Conservation (phyloP, 108 stramenopile species). For the Seminavis robusta region DNA sequence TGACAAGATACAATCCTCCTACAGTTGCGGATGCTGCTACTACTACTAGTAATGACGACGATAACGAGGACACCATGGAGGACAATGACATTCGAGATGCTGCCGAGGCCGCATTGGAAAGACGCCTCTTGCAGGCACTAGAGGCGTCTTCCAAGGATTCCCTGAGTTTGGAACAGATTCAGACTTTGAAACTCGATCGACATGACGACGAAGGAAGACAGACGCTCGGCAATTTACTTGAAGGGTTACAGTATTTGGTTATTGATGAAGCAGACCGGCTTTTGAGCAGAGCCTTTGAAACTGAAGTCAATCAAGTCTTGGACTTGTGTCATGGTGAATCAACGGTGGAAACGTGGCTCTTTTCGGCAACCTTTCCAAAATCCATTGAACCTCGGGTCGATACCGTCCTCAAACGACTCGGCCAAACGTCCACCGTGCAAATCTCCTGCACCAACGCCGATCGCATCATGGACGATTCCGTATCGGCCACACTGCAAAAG, state of each 20-base stretch:
- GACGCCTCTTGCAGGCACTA: constrained; percentile 58
- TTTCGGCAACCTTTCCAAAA: constrained; percentile 93
- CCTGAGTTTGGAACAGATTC: constrained; percentile 44
- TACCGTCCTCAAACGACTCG: constrained; percentile 65
- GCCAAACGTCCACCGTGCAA: constrained; percentile 37
- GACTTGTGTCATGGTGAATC: constrained; percentile 33
- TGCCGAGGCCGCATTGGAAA: constrained; percentile 46
- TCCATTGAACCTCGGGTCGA: constrained; percentile 83
- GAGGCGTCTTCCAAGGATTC: constrained; percentile 51
- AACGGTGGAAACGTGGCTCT: constrained; percentile 58
- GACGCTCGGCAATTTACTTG: constrained; percentile 47
- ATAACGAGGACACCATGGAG: too few species aligned
- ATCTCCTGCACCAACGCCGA: constrained; percentile 51
- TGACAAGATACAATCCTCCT: constrained; percentile 31
- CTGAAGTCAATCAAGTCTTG: constrained; percentile 73
- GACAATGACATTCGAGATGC: constrained; percentile 28
- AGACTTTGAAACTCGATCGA: constrained; percentile 46
- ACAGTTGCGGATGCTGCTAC: too few species aligned
- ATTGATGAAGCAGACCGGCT: constrained; percentile 96
- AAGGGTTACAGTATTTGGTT: constrained; percentile 68
- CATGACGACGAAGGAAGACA: constrained; percentile 42
- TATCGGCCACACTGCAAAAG: constrained; percentile 28
- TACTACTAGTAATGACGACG: too few species aligned
- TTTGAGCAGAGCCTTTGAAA: constrained; percentile 68
- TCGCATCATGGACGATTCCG: constrained; percentile 26